A percentile compares a stretch with the other conserved stretches of the same genome.
phyloP scores from a whole-genome alignment of 208 protist genomes.

The Trypanosoma caninum region DNA sequence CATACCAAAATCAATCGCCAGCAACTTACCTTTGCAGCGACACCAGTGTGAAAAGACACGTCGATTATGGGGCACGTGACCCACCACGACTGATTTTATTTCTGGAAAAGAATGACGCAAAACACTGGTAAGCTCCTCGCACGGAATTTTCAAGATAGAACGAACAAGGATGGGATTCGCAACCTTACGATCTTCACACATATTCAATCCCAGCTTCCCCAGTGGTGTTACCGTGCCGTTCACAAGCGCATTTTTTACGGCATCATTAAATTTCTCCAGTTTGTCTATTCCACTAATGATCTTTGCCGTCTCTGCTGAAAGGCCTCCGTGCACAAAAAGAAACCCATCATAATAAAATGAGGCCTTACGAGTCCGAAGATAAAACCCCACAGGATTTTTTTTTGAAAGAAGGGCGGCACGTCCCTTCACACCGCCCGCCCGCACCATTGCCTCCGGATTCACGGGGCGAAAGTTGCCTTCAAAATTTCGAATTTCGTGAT shows the following conservation, averaged over 20 bases:
- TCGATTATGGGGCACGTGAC: constrained; percentile 83
- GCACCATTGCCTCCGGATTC: constrained; percentile 43
- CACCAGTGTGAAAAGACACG: constrained; percentile 78
- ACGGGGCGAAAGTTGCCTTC: constrained; percentile 77
- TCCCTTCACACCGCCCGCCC: constrained; percentile 47
- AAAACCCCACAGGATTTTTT: constrained; percentile 54
- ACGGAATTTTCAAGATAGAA: constrained; percentile 82
- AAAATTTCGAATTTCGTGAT: constrained; percentile 92
- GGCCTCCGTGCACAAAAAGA: constrained; percentile 91
- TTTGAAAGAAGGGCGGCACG: constrained; percentile 70
- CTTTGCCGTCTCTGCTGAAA: constrained; percentile 65
- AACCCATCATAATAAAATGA: constrained; percentile 79
- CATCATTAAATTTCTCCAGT: constrained; percentile 75
- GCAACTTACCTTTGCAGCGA: constrained; percentile 66
- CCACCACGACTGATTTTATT: constrained; percentile 84
- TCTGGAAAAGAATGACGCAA: constrained; percentile 70
- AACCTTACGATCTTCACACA: constrained; percentile 71
- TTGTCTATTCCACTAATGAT: constrained; percentile 74
- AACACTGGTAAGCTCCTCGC: constrained; percentile 54
- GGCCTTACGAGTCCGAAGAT: constrained; percentile 73
- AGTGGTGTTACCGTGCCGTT: constrained; percentile 64
- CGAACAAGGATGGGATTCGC: constrained; percentile 84
- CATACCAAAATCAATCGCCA: constrained; percentile 89
- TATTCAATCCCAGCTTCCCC: constrained; percentile 49
- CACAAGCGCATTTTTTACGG: constrained; percentile 55